Percentiles rank a stretch among this genome's conserved stretches.
These are phyloP conservation scores for Ceratobasidium sp. DNA, from an alignment of 1,284 basidiomycete species.

Conservation along the genomic window DNA sequence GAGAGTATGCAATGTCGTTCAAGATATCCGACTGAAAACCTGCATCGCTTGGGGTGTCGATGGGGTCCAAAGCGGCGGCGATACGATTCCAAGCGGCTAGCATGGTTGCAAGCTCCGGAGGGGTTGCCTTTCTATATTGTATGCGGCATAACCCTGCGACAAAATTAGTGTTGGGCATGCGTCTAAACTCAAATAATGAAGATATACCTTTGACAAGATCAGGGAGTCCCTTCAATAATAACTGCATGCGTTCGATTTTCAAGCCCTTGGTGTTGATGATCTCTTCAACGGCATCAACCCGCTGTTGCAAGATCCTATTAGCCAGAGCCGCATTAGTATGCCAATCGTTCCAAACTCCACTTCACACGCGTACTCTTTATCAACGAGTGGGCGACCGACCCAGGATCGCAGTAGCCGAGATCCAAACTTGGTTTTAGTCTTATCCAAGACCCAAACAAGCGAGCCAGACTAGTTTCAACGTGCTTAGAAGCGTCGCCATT, in stretches of 20 bases:
- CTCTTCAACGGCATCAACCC: slow-evolving; percentile 89
- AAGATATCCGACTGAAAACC: slow-evolving; percentile 77
- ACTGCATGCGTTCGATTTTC: slow-evolving; percentile 70
- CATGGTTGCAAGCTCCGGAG: slow-evolving; percentile 84
- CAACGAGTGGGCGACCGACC: slow-evolving; percentile 88
- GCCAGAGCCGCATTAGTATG: background rate
- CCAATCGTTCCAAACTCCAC: too few species aligned
- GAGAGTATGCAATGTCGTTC: slow-evolving; percentile 75
- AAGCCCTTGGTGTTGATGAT: slow-evolving; percentile 72
- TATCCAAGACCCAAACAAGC: slow-evolving; percentile 88
- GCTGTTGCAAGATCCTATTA: slow-evolving; percentile 75
- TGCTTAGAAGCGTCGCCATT: background rate
- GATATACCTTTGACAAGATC: slow-evolving; percentile 92
- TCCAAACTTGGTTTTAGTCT: slow-evolving; percentile 90
- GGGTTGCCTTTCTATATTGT: slow-evolving; percentile 60
- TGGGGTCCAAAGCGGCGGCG: slow-evolving; percentile 72
- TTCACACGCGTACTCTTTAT: slow-evolving; percentile 68
- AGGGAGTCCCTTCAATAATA: slow-evolving; percentile 80
- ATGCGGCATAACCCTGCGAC: slow-evolving; percentile 31
- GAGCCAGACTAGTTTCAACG: slow-evolving; percentile 69
- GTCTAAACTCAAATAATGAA: slow-evolving; percentile 90
- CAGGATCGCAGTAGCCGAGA: slow-evolving; percentile 85
- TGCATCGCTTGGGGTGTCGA: slow-evolving; percentile 62
- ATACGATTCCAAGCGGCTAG: slow-evolving; percentile 83
- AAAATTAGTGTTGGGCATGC: slow-evolving; percentile 62